Conservation (phyloP, 768 basidiomycete genomes). For the Pleurotus citrinopileatus region DNA sequence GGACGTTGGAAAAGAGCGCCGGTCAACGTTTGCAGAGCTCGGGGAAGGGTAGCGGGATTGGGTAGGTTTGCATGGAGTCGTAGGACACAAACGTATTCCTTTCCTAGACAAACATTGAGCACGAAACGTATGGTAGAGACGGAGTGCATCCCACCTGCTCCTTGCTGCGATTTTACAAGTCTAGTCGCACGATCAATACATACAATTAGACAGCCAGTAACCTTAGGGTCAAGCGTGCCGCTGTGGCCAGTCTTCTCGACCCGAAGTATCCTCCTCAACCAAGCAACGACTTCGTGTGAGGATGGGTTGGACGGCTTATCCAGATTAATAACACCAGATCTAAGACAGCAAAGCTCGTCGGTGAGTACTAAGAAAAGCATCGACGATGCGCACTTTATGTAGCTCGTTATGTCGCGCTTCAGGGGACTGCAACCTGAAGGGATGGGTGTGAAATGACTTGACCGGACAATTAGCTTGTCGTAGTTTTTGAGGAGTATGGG, state of each 20-base stretch:
- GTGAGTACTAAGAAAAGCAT: not conserved
- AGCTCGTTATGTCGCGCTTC: conserved; percentile 88
- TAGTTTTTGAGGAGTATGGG: conserved; percentile 98
- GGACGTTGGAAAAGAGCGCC: conserved; percentile 99
- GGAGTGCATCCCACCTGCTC: too few relatives aligned
- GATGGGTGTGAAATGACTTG: conserved; percentile 97
- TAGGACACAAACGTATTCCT: conserved; percentile 97
- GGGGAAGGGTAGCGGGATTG: conserved; percentile 82
- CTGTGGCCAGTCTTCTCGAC: conserved; percentile 99
- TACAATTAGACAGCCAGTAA: conserved; percentile 97
- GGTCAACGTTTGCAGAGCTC: conserved; percentile 93
- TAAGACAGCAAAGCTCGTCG: conserved; percentile 26
- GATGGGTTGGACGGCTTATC: conserved; percentile 99
- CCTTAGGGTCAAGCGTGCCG: conserved; percentile 98
- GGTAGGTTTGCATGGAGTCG: conserved; percentile 84
- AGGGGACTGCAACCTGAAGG: conserved; percentile 91
- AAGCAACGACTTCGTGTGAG: conserved; percentile 98
- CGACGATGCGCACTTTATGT: conserved; percentile 72
- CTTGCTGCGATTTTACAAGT: conserved; percentile 97
- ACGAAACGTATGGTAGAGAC: not conserved
- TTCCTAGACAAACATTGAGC: conserved; percentile 48
- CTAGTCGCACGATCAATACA: conserved; percentile 99
- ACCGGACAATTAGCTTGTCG: conserved; percentile 92
- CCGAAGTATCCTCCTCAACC: conserved; percentile 94
- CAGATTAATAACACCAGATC: conserved; percentile 97